These are phyloP conservation scores for Fraxinus floribunda DNA, from an alignment of 305 asterid species.

Conservation along the genomic window DNA sequence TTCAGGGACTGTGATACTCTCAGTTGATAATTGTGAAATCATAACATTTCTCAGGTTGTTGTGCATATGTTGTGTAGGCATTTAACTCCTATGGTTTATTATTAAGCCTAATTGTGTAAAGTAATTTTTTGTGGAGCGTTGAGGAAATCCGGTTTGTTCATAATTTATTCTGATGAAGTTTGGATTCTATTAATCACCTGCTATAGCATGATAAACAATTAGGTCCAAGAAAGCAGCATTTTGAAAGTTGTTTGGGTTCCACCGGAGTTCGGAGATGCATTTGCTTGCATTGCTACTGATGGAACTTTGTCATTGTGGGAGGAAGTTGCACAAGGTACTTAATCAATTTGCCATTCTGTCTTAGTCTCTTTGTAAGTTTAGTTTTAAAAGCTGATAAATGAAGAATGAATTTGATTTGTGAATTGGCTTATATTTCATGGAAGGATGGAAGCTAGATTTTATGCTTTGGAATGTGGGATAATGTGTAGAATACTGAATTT, in stretches of 20 bases:
- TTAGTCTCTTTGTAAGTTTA: slow-evolving; percentile 1
- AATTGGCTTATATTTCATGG: background rate
- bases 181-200: background rate
- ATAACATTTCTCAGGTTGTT: background rate
- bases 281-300: slow-evolving; percentile 69
- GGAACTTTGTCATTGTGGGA: slow-evolving; percentile 85
- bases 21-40: background rate
- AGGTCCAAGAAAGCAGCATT: slow-evolving; percentile 66
- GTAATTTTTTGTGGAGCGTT: background rate
- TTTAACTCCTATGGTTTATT: background rate
- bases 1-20: background rate
- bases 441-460: slow-evolving; percentile 7
- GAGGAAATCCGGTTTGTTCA: background rate
- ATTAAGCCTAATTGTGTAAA: background rate
- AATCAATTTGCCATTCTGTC: slow-evolving; percentile 3
- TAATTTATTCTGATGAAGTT: background rate
- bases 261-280: slow-evolving; percentile 83
- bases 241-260: slow-evolving; percentile 79
- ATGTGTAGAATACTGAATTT: slow-evolving; percentile 6
- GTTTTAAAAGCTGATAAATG: background rate
- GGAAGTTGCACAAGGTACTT: slow-evolving; percentile 67
- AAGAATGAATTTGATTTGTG: slow-evolving; percentile 7
- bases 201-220: slow-evolving; percentile 8
- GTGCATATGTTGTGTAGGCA: background rate
- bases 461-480: slow-evolving; percentile 17